Evolutionary conservation across 495 filamentous ascomycete species (phyloP), one percentile per base, ranked within the genome.

Genomic region (Stereocaulon alpinum): DNA sequence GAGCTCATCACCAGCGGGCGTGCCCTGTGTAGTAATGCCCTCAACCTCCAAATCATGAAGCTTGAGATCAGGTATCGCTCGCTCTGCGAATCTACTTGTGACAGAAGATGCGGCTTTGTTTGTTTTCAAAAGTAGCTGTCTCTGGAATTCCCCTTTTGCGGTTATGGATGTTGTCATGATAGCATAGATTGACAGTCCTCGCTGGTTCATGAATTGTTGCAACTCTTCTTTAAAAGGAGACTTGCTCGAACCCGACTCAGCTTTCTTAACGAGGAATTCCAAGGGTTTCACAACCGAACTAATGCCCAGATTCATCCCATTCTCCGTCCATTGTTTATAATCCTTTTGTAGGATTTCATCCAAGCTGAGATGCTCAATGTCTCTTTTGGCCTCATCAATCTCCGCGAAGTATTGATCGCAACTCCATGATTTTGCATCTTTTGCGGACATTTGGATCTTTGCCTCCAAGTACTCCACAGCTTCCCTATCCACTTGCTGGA

Each of bases 301-400:
- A 49, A 95, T 86, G 1, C 93, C 93, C 10, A 98, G 70, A 20
- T 73, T 78, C 32, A 80, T 52, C 1, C 60, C 71, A 20, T 66
- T 60, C 65, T 89, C 90, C 5, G 66, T 72, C 91, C 91, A 98
- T 58, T 86, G 80, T 72, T 98, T 98, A 71, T 93, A 98, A 70
- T 98, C 93, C 63, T 94, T 91, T 58, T 85, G 78, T 50, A 96
- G 69, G 17, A 95, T 78, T 61, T 96, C 94, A 3, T 80, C 69
- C 59, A 93, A 67, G 3, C 75, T 78, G 60, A 98, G 72, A 4
- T 70, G 62, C 55, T 80, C 80, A 48, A 97, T 77, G 61, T 90
- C 78, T 61, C 81, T 75, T 71, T 95, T 96, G 6, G 91, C 84
- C 4, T 69, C 57, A 17, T 76, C 72, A 51, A 96, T 74, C 37